Percentiles rank a stretch among this genome's conserved stretches.
phyloP scores from a whole-genome alignment of 2,329 filamentous ascomycete genomes.

The Fusarium scirpi region DNA sequence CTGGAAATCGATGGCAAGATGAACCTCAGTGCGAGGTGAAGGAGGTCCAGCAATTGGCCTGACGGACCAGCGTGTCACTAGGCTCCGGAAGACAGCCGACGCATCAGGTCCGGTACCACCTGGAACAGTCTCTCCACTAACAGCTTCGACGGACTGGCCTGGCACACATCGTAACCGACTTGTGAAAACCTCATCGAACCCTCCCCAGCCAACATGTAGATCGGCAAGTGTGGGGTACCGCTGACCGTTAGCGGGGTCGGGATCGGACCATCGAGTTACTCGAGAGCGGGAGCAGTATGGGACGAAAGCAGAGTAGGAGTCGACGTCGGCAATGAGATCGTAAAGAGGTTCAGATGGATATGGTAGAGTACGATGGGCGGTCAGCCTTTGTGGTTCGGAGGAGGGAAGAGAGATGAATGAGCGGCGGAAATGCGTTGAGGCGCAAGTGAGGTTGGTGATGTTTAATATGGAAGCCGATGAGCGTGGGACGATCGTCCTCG shows the following conservation, averaged over 20 bases:
- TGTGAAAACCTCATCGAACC: constrained; percentile 85
- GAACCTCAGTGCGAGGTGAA: constrained; percentile 72
- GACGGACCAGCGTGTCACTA: constrained; percentile 78
- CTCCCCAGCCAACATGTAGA: constrained; percentile 86
- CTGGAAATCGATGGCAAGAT: constrained; percentile 81
- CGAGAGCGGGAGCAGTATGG: constrained; percentile 85
- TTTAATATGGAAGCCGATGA: constrained; percentile 21
- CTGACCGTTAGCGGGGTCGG: constrained; percentile 60
- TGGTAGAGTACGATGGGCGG: constrained; percentile 79
- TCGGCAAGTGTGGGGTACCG: constrained; percentile 80
- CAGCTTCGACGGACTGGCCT: constrained; percentile 78
- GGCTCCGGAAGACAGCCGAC: constrained; percentile 71
- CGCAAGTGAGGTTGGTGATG: constrained; percentile 36
- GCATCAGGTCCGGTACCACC: constrained; percentile 57
- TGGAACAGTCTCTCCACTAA: constrained; percentile 68
- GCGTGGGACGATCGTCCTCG: constrained; percentile 24
- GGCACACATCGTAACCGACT: constrained; percentile 83
- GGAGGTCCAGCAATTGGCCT: constrained; percentile 54
- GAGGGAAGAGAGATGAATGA: constrained; percentile 54
- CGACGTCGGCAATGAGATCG: constrained; percentile 87
- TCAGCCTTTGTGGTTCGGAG: constrained; percentile 70
- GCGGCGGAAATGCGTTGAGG: constrained; percentile 51
- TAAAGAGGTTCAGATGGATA: constrained; percentile 80
- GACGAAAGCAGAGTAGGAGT: constrained; percentile 87
- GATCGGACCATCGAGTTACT: constrained; percentile 79